Evolutionary conservation across 192 early-diverging fungal species (phyloP).

Genomic region (Mortierella alpina): DNA sequence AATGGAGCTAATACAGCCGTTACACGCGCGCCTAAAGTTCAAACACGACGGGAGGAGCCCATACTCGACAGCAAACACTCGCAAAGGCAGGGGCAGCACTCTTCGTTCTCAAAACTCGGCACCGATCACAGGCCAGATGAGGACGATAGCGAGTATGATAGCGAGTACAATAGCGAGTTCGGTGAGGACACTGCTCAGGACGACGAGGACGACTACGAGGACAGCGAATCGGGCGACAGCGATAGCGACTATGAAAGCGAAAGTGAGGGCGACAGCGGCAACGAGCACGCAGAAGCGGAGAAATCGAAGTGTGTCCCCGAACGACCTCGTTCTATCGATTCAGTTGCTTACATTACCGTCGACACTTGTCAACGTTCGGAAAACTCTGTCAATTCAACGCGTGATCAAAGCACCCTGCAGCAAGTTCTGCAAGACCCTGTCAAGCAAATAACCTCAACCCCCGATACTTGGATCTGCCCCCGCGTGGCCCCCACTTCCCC

Average conservation of each 20-base stretch:
- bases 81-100: not conserved
- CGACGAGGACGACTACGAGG: slow-evolving; percentile 16
- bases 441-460: not conserved
- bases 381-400: too few species aligned
- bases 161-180: slow-evolving; percentile 16
- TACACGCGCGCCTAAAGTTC: slow-evolving; percentile 28
- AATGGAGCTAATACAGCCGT: not conserved
- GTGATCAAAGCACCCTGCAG: slow-evolving; percentile 3
- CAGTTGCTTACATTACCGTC: too few species aligned
- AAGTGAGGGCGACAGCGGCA: not conserved
- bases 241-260: slow-evolving; percentile 21
- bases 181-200: slow-evolving; percentile 22
- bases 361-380: too few species aligned
- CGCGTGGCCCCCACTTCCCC: too few species aligned
- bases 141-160: slow-evolving; percentile 13
- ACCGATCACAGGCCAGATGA: slow-evolving; percentile 6
- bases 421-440: slow-evolving; percentile 3
- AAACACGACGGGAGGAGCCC: slow-evolving; percentile 27
- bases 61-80: not conserved
- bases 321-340: too few species aligned
- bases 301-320: too few species aligned
- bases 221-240: slow-evolving; percentile 13
- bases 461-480: too few species aligned
- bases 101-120: too few species aligned
- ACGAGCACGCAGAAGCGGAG: too few species aligned